These are phyloP conservation scores for Tetrahymena elliotti DNA, from an alignment of 73 alveolate species.

Conservation along the genomic window DNA sequence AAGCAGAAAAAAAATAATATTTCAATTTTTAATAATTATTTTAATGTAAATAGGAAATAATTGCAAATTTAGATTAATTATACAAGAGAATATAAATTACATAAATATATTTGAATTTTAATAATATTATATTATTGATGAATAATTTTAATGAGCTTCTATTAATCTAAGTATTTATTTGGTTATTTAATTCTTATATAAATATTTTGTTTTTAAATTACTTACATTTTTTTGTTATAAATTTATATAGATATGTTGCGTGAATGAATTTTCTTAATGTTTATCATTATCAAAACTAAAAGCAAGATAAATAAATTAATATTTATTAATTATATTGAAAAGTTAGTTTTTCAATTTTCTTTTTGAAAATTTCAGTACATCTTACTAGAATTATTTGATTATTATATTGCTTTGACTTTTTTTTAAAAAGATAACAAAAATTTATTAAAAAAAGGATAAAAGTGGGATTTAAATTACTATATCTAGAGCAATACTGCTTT, in stretches of 20 bases:
- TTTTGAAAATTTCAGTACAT: not conserved
- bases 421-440: not conserved
- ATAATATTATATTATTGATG: too few species aligned
- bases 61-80: too few species aligned
- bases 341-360: too few species aligned
- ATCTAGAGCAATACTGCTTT: not conserved
- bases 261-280: not conserved
- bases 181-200: not conserved
- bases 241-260: not conserved
- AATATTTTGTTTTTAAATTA: too few species aligned
- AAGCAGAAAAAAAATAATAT: too few species aligned
- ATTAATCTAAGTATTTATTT: not conserved
- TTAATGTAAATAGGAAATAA: too few species aligned
- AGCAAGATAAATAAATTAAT: not conserved
- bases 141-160: not conserved
- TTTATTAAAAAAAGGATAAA: not conserved
- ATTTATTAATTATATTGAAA: not conserved
- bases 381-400: not conserved
- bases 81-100: too few species aligned
- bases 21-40: too few species aligned
- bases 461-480: not conserved
- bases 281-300: not conserved
- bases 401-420: not conserved
- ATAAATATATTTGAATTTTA: too few species aligned
- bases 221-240: not conserved